A percentile compares a stretch with the other conserved stretches of the same genome.
Evolutionary conservation across 768 basidiomycete genomes (phyloP).

Genomic region (Solioccasus polychromus): DNA sequence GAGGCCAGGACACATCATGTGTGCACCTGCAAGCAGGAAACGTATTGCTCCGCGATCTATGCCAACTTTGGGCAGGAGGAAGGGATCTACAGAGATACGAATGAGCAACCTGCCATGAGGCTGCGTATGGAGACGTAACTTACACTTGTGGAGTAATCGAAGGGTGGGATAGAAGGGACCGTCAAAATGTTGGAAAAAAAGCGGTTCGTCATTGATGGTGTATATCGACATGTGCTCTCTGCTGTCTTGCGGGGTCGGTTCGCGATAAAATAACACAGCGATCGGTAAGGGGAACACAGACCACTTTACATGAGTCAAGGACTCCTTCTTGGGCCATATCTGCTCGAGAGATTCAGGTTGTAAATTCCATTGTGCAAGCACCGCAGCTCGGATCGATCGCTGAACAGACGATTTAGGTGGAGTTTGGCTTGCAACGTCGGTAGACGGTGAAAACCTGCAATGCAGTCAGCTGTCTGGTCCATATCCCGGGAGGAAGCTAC

Average conservation of each 20-base stretch:
- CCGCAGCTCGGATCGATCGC: conserved; percentile 74
- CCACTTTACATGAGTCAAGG: conserved; percentile 93
- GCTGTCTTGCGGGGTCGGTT: conserved; percentile 45
- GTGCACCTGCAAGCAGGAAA: conserved; percentile 89
- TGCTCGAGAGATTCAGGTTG: conserved; percentile 79
- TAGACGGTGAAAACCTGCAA: conserved; percentile 62
- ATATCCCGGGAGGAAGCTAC: conserved; percentile 33
- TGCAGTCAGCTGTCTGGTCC: conserved; percentile 8
- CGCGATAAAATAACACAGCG: conserved; percentile 8
- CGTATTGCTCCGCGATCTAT: conserved; percentile 98
- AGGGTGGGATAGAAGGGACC: conserved; percentile 90
- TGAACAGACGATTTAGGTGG: conserved; percentile 93
- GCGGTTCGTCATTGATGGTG: conserved; percentile 79
- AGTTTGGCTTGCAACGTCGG: conserved; percentile 87
- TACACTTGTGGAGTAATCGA: conserved; percentile 89
- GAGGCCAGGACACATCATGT: conserved; percentile 97
- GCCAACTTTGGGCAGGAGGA: conserved; percentile 80
- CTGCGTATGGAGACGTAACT: conserved; percentile 25
- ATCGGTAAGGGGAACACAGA: conserved; percentile 12
- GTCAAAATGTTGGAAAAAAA: conserved; percentile 97
- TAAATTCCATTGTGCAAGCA: conserved; percentile 83
- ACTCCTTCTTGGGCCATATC: conserved; percentile 99
- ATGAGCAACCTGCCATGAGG: conserved; percentile 1
- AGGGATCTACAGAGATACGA: conserved; percentile 66
- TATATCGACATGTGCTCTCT: conserved; percentile 95